phyloP scores from a whole-genome alignment of 768 basidiomycete species.

The Thelephora aurantiotincta region DNA sequence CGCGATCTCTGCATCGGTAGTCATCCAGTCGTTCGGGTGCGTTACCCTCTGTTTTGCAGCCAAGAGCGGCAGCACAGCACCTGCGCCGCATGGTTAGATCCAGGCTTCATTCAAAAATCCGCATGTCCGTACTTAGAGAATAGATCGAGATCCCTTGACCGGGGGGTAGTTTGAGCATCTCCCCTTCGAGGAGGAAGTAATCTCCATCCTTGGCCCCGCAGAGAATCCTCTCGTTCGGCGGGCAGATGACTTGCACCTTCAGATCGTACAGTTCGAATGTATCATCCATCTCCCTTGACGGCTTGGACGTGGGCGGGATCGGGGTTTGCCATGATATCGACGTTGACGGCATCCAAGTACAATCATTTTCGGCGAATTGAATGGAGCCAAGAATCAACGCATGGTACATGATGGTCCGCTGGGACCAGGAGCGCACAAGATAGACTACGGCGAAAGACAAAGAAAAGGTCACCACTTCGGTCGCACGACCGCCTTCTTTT shows the following conservation, averaged over 20 bases:
- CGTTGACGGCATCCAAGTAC: too few relatives aligned
- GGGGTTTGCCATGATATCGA: too few relatives aligned
- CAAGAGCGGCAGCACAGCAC: conserved; percentile 47
- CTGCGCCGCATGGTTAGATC: conserved; percentile 17
- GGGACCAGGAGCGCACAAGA: too few relatives aligned
- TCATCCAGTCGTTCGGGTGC: conserved; percentile 51
- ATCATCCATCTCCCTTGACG: conserved; percentile 17
- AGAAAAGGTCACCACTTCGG: conserved; percentile 44
- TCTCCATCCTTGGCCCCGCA: conserved; percentile 57
- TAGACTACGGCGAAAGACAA: background rate
- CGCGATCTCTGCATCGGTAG: conserved; percentile 47
- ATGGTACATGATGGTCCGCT: too few relatives aligned
- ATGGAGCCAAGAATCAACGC: too few relatives aligned
- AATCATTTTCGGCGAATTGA: too few relatives aligned
- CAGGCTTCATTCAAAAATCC: background rate
- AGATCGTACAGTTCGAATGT: conserved; percentile 51
- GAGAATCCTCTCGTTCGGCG: conserved; percentile 37
- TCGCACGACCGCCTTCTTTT: conserved; percentile 46
- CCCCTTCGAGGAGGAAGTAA: conserved; percentile 46
- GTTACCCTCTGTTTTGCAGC: conserved; percentile 51
- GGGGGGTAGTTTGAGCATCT: conserved; percentile 46
- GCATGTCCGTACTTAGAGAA: conserved; percentile 31
- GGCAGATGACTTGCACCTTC: conserved; percentile 46
- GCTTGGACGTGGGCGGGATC: too few relatives aligned
- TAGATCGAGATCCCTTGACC: conserved; percentile 59